Base-by-base conservation (phyloP, 179 eudicot genomes). In the Nepenthes alata region DNA sequence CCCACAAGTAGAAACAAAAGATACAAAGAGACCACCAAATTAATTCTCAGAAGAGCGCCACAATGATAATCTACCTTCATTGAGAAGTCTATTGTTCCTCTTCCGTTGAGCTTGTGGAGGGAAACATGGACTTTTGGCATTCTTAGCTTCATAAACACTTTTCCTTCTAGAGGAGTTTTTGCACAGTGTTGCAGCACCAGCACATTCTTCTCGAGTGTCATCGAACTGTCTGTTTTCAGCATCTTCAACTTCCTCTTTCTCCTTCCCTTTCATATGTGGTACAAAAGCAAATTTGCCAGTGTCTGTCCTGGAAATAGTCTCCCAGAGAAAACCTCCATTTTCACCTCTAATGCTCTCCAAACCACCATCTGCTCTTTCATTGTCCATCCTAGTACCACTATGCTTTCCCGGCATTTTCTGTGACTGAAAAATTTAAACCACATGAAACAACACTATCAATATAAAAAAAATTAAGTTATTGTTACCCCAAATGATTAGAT, bases 71-170 rank as follows among this genome's bases (percentile, higher is more conserved):
- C 75, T 81, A 78, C 80, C 85, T 69, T 74, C 67, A 62, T 71
- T 70, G 35, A 74, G 72, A 71, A 70, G 69, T 70, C 74, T 74
- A 62, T 86, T 85, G 72, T 69, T 81, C 79, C 71, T 85, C 82
- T 81, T 86, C 62, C 80, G 80, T 49, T 72, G 71, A 57, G 67
- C 75, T 64, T 77, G 88, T 67, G 80, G 72, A 57, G 82, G 66
- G 41, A 78, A 68, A 49, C 70, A 58, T 11, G 64, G 68, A 58
- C 36, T 41, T 71, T 77, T 78, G 68, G 75, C 73, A 66, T 77
- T 74, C 59, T 69, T 55, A 67, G 67, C 78, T 67, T 73, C 80
- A 51, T 44, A 53, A 45, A 70, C 79, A 61, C 61, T 61, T 15
- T 52, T 25, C 67, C 72, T 44, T 35, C 65, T 35, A 16, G 44